These are phyloP conservation scores for Periconia sp. DNA, from an alignment of 2,329 filamentous ascomycete species.

Conservation along the genomic window DNA sequence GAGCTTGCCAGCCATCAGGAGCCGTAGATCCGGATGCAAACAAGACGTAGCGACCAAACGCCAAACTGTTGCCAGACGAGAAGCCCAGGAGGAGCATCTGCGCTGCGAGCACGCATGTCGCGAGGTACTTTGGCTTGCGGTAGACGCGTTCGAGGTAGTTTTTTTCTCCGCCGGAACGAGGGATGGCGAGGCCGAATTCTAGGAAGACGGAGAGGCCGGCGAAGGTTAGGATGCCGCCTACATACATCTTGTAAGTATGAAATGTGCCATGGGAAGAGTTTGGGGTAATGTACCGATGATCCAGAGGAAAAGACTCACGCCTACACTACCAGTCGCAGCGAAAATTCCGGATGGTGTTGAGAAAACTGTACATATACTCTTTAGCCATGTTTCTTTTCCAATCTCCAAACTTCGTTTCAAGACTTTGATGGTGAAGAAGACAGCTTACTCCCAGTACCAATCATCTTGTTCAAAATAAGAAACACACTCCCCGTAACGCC, in stretches of 20 bases:
- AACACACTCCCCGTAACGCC: slow-evolving; percentile 39
- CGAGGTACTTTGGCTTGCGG: slow-evolving; percentile 59
- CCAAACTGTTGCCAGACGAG: slow-evolving; percentile 60
- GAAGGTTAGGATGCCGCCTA: slow-evolving; percentile 54
- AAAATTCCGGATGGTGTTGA: slow-evolving; percentile 61
- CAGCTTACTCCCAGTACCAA: slow-evolving; percentile 29
- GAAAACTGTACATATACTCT: slow-evolving; percentile 45
- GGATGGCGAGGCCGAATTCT: slow-evolving; percentile 65
- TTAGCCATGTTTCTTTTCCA: slow-evolving; percentile 5
- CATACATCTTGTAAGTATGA: background rate
- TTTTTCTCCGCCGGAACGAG: slow-evolving; percentile 65
- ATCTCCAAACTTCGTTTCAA: slow-evolving; percentile 5
- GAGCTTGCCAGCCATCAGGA: slow-evolving; percentile 58
- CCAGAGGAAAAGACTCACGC: slow-evolving; percentile 58
- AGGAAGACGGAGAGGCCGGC: slow-evolving; percentile 63
- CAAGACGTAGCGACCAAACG: slow-evolving; percentile 61
- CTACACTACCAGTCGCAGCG: slow-evolving; percentile 57
- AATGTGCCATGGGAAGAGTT: no score
- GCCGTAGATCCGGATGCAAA: slow-evolving; percentile 53
- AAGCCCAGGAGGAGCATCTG: slow-evolving; percentile 66
- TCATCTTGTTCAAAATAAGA: slow-evolving; percentile 39
- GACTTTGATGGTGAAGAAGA: background rate
- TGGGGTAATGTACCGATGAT: slow-evolving; percentile 46
- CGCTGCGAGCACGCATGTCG: slow-evolving; percentile 61
- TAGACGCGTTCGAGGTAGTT: slow-evolving; percentile 68